Evolutionary conservation across 2,329 filamentous ascomycete genomes (phyloP).

Genomic region (Fusarium neocosmosporiellum): DNA sequence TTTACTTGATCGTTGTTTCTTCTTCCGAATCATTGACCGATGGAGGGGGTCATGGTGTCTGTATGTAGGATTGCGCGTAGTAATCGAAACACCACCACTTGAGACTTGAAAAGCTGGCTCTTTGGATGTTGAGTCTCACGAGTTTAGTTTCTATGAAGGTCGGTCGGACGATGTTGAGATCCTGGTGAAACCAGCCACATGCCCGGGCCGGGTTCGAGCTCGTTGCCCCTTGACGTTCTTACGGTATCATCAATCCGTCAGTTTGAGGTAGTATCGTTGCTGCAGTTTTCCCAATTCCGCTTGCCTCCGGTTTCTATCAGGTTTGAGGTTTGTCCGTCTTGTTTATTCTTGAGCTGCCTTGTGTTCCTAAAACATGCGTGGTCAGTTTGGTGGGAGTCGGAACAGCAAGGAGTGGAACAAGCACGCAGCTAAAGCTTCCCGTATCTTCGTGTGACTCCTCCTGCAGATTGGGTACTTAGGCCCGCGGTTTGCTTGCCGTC

Average conservation of each 20-base stretch:
- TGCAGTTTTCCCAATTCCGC: neutral
- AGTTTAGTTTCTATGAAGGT: neutral
- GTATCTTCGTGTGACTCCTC: neutral
- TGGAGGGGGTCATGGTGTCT: constrained; percentile 34
- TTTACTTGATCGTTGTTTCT: constrained; percentile 42
- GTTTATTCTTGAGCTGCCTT: neutral
- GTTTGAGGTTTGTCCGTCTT: neutral
- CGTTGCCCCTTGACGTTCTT: neutral
- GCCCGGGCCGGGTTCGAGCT: neutral
- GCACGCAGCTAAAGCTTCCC: neutral
- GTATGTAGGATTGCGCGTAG: constrained; percentile 48
- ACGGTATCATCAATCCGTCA: neutral
- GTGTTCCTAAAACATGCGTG: neutral
- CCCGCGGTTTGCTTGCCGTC: neutral
- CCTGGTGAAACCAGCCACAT: neutral
- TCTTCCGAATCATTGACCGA: constrained; percentile 34
- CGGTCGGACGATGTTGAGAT: neutral
- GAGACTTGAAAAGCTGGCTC: constrained; percentile 24
- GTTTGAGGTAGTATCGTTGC: neutral
- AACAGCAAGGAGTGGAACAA: neutral
- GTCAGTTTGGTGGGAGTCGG: neutral
- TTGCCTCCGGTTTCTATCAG: neutral
- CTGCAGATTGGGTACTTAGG: neutral
- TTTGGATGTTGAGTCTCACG: neutral
- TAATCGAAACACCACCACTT: constrained; percentile 44